phyloP scores from a whole-genome alignment of 495 filamentous ascomycete species.

The Talaromyces proteolyticus region DNA sequence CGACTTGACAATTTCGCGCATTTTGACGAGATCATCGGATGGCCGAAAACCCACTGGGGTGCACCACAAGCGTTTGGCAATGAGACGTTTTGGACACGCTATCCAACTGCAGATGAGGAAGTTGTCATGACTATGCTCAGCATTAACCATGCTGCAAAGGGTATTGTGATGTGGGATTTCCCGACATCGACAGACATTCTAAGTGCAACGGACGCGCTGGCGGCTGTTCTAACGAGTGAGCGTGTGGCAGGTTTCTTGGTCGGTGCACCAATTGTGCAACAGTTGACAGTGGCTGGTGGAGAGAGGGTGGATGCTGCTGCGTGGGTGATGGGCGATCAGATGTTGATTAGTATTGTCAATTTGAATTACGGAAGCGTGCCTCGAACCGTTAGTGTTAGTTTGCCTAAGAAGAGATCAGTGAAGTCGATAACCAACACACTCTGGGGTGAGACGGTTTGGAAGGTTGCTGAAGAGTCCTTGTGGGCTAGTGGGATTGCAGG shows the following conservation, averaged over 20 bases:
- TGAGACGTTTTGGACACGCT: slow-evolving; percentile 53
- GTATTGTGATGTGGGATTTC: slow-evolving; percentile 31
- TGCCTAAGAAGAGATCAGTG: background rate
- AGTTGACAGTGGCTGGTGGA: background rate
- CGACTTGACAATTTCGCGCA: slow-evolving; percentile 43
- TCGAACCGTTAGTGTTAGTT: background rate
- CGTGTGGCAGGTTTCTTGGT: slow-evolving; percentile 12
- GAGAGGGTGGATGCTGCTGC: slow-evolving; percentile 1
- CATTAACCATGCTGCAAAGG: slow-evolving; percentile 59
- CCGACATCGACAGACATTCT: slow-evolving; percentile 17
- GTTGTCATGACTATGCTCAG: slow-evolving; percentile 54
- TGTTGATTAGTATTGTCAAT: slow-evolving; percentile 3
- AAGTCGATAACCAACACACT: background rate
- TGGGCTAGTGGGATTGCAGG: background rate
- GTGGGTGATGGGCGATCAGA: background rate
- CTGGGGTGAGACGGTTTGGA: background rate
- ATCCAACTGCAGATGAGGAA: slow-evolving; percentile 49
- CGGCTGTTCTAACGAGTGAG: slow-evolving; percentile 11
- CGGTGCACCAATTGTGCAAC: background rate
- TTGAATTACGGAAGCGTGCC: background rate
- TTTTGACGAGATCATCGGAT: slow-evolving; percentile 35
- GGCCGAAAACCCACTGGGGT: slow-evolving; percentile 51
- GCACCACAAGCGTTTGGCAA: slow-evolving; percentile 62
- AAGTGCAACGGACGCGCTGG: slow-evolving; percentile 15
- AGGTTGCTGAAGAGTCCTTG: background rate